These are phyloP conservation scores for Trichosporon faecale DNA, from an alignment of 1,284 basidiomycete species.

Conservation along the genomic window DNA sequence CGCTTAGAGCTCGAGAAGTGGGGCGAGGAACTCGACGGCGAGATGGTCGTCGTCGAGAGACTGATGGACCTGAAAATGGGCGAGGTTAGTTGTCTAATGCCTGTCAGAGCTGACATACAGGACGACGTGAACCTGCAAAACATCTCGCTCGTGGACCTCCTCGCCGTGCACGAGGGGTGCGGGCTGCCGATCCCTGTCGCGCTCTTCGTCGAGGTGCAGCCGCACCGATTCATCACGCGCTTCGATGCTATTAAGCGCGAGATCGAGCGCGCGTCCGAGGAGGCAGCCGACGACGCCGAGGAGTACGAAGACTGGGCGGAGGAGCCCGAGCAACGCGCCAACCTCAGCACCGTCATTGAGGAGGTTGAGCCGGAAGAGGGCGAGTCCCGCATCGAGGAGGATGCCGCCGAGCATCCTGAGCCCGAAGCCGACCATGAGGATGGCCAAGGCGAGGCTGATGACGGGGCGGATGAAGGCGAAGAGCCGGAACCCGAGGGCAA, in stretches of 20 bases:
- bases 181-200: constrained; percentile 42
- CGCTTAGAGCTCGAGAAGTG: constrained; percentile 31
- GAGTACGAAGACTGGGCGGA: constrained; percentile 9
- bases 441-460: background rate
- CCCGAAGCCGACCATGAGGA: background rate
- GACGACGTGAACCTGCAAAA: constrained; percentile 40
- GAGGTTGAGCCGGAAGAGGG: background rate
- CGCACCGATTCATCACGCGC: constrained; percentile 42
- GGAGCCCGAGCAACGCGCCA: constrained; percentile 6
- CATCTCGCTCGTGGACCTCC: constrained; percentile 43
- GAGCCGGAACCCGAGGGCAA: background rate
- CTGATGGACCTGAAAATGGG: constrained; percentile 61
- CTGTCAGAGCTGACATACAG: constrained; percentile 23
- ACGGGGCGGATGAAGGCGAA: background rate
- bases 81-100: constrained; percentile 59
- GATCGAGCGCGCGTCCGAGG: constrained; percentile 18
- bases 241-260: constrained; percentile 45
- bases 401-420: background rate
- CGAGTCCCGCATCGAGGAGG: background rate
- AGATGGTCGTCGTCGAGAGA: constrained; percentile 41
- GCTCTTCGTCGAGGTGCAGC: constrained; percentile 37
- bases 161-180: constrained; percentile 41
- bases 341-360: background rate
- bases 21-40: constrained; percentile 24
- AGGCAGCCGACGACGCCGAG: background rate